A percentile compares a stretch with the other conserved stretches of the same genome.
These are phyloP conservation scores for Lathyrus aphaca DNA, from an alignment of 306 rosid genomes.

Conservation along the genomic window DNA sequence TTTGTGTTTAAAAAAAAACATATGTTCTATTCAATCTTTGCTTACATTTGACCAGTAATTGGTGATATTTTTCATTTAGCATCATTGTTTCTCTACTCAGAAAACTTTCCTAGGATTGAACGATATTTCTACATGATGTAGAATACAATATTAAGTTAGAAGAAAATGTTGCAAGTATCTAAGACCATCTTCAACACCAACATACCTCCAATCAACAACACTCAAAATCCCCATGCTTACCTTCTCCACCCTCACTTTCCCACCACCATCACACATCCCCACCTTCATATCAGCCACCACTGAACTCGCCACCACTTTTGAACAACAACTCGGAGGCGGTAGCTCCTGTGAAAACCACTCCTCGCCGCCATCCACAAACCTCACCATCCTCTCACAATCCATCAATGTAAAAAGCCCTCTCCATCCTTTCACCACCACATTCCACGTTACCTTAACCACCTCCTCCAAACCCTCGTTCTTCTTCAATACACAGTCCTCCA, in stretches of 20 bases:
- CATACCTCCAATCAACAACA: constrained; percentile 62
- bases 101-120: too few species aligned
- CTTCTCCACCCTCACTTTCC: constrained; percentile 37
- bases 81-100: too few species aligned
- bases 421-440: constrained; percentile 67
- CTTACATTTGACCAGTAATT: too few species aligned
- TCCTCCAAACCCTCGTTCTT: constrained; percentile 33
- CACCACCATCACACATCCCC: constrained; percentile 32
- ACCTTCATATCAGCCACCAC: constrained; percentile 63
- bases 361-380: constrained; percentile 32
- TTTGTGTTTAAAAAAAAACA: too few species aligned
- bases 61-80: too few species aligned
- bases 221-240: constrained; percentile 63
- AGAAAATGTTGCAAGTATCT: constrained; percentile 71
- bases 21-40: too few species aligned
- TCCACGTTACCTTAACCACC: constrained; percentile 61
- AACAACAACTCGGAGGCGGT: constrained; percentile 57
- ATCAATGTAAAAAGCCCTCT: constrained; percentile 58
- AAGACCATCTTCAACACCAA: constrained; percentile 61
- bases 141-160: not conserved
- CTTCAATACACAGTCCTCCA: not conserved
- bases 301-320: constrained; percentile 47
- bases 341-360: constrained; percentile 72
- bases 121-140: too few species aligned
- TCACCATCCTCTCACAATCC: constrained; percentile 55